Evolutionary conservation across 192 early-diverging fungal genomes (phyloP).

Genomic region (Coemansia sp.): DNA sequence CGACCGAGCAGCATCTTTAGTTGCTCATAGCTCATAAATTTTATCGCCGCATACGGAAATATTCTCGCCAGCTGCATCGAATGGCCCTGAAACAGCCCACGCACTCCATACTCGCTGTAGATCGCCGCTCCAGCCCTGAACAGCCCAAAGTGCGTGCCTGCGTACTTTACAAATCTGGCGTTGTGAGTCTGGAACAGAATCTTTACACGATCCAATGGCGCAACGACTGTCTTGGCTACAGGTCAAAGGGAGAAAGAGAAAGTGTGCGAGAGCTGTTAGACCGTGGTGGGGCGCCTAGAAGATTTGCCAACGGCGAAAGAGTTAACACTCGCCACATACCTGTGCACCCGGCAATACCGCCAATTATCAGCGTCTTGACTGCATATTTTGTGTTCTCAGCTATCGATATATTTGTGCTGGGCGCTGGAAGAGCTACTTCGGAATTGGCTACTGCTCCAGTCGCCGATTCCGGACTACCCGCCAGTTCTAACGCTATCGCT

Average conservation of each 20-base stretch:
- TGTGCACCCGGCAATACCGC: conserved; percentile 56
- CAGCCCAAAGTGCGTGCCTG: conserved; percentile 65
- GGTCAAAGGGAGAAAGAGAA: not conserved
- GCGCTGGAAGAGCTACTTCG: not conserved
- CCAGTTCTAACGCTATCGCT: conserved; percentile 3
- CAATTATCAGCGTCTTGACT: conserved; percentile 35
- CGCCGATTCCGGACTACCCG: conserved; percentile 18
- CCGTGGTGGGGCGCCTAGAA: not conserved
- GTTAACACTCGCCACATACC: conserved; percentile 12
- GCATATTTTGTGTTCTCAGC: conserved; percentile 34
- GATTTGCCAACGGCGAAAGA: not conserved
- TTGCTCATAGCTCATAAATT: conserved; percentile 97
- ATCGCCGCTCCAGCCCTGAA: conserved; percentile 81
- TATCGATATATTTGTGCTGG: not conserved
- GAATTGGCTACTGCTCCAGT: not conserved
- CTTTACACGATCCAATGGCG: conserved; percentile 84
- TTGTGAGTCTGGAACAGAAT: conserved; percentile 83
- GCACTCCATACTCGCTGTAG: conserved; percentile 66
- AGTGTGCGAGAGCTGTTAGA: not conserved
- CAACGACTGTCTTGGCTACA: conserved; percentile 75
- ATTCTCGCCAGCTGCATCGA: conserved; percentile 90
- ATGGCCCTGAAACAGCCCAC: conserved; percentile 93
- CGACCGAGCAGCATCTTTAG: conserved; percentile 68
- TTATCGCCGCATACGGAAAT: conserved; percentile 96
- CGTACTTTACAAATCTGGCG: conserved; percentile 64